A percentile compares a stretch with the other conserved stretches of the same genome.
These are phyloP conservation scores for Cocos nucifera DNA, from an alignment of 176 grass and related monocot species.

Conservation along the genomic window DNA sequence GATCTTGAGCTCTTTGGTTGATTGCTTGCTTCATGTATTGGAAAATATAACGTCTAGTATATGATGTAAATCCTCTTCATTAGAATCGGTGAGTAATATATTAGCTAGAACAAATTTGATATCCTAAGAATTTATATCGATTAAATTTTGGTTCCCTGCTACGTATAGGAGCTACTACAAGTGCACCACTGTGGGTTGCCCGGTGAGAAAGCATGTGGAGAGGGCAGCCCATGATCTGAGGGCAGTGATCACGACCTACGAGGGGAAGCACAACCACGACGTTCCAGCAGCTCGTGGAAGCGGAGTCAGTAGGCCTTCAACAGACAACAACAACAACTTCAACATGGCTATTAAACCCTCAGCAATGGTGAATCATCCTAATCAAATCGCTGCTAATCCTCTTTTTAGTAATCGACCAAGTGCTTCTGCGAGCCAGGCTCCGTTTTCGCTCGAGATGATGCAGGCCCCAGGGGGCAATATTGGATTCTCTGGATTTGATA, in stretches of 20 bases:
- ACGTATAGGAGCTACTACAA: conserved; percentile 86
- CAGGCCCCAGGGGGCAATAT: conserved; percentile 4
- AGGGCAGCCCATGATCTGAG: conserved; percentile 81
- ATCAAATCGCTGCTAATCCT: background rate
- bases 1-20: too few relatives aligned
- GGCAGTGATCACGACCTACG: conserved; percentile 93
- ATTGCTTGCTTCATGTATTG: too few relatives aligned
- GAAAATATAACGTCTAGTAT: too few relatives aligned
- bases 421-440: conserved; percentile 1
- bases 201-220: conserved; percentile 94
- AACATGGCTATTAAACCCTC: background rate
- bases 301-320: background rate
- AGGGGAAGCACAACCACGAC: conserved; percentile 97
- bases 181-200: conserved; percentile 73
- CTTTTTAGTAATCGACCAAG: background rate
- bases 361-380: background rate
- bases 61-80: too few relatives aligned
- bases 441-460: background rate
- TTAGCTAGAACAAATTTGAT: too few relatives aligned
- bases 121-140: too few relatives aligned
- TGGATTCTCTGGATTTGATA: conserved; percentile 11
- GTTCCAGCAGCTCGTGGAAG: conserved; percentile 72
- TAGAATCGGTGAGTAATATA: too few relatives aligned
- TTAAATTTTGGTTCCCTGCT: too few relatives aligned
- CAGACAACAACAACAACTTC: background rate